Conservation (phyloP, 2,329 filamentous ascomycete species). For the Fusarium brachygibbosum region DNA sequence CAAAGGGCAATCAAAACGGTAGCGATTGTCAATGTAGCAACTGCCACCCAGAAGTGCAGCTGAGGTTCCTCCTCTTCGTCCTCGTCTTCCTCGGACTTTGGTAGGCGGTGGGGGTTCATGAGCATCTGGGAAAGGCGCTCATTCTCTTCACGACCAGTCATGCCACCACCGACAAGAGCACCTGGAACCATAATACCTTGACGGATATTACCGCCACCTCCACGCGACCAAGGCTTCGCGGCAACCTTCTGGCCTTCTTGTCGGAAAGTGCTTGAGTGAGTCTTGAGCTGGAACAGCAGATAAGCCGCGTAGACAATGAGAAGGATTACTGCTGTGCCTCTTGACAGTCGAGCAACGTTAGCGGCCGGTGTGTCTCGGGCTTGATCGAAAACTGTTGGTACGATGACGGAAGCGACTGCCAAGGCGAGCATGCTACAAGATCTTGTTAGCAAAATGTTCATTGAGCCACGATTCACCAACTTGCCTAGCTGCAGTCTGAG, state of each 20-base stretch:
- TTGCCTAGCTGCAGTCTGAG: slow-evolving; percentile 83
- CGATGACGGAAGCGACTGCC: slow-evolving; percentile 84
- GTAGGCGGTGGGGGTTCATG: slow-evolving; percentile 54
- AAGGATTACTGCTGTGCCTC: slow-evolving; percentile 83
- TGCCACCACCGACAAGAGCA: slow-evolving; percentile 55
- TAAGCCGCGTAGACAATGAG: slow-evolving; percentile 87
- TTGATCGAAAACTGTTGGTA: slow-evolving; percentile 86
- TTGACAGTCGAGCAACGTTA: slow-evolving; percentile 74
- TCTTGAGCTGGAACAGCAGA: slow-evolving; percentile 91
- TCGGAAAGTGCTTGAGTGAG: slow-evolving; percentile 84
- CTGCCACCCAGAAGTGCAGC: slow-evolving; percentile 77
- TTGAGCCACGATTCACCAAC: background rate
- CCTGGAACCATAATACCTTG: slow-evolving; percentile 59
- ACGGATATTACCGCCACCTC: slow-evolving; percentile 53
- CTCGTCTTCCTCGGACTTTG: slow-evolving; percentile 67
- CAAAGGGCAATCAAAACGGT: slow-evolving; percentile 86
- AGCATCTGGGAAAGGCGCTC: slow-evolving; percentile 62
- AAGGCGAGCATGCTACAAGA: slow-evolving; percentile 72
- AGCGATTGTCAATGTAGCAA: slow-evolving; percentile 77
- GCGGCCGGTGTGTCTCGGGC: slow-evolving; percentile 57
- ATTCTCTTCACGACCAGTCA: slow-evolving; percentile 55
- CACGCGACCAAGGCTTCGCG: slow-evolving; percentile 63
- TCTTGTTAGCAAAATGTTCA: background rate
- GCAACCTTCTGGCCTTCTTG: slow-evolving; percentile 81
- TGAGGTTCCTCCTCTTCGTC: slow-evolving; percentile 78